Conservation (phyloP, 805 yeast genomes). For the Kuraishia cidri region DNA sequence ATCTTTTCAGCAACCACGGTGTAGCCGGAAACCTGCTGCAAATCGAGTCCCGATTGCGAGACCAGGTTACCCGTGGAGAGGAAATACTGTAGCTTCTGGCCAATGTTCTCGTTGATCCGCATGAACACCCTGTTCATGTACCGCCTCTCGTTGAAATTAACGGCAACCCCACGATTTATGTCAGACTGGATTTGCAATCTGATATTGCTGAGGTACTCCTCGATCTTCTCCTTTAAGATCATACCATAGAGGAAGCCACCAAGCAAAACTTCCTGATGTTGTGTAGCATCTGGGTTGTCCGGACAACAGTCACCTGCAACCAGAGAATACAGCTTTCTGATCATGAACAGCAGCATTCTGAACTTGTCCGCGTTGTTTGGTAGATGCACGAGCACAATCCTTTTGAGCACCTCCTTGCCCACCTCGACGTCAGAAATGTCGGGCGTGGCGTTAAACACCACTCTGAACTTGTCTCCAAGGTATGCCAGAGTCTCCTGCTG, state of each 20-base stretch:
- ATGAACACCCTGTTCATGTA: slow-evolving; percentile 73
- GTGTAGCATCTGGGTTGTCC: slow-evolving; percentile 98
- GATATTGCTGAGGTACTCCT: slow-evolving; percentile 76
- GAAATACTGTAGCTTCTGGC: slow-evolving; percentile 89
- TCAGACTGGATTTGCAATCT: slow-evolving; percentile 71
- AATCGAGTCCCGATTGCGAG: slow-evolving; percentile 93
- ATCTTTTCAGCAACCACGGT: slow-evolving; percentile 98
- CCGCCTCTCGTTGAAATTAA: slow-evolving; percentile 76
- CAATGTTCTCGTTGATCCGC: slow-evolving; percentile 87
- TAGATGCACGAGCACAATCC: slow-evolving; percentile 87
- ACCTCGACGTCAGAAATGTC: slow-evolving; percentile 86
- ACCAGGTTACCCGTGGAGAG: slow-evolving; percentile 95
- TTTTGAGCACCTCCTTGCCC: slow-evolving; percentile 72
- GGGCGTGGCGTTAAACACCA: slow-evolving; percentile 82
- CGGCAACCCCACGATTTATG: slow-evolving; percentile 68
- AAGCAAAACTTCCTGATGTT: slow-evolving; percentile 91
- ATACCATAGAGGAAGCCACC: slow-evolving; percentile 97
- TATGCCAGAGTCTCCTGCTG: slow-evolving; percentile 88
- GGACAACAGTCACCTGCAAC: slow-evolving; percentile 97
- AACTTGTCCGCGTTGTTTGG: slow-evolving; percentile 71
- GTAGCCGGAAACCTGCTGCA: slow-evolving; percentile 96
- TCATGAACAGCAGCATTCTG: slow-evolving; percentile 84
- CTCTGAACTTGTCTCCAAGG: slow-evolving; percentile 92
- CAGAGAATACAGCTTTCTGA: slow-evolving; percentile 86
- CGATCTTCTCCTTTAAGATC: slow-evolving; percentile 94